Conservation (phyloP, 2,329 filamentous ascomycete genomes). For the Penicillium sp. region DNA sequence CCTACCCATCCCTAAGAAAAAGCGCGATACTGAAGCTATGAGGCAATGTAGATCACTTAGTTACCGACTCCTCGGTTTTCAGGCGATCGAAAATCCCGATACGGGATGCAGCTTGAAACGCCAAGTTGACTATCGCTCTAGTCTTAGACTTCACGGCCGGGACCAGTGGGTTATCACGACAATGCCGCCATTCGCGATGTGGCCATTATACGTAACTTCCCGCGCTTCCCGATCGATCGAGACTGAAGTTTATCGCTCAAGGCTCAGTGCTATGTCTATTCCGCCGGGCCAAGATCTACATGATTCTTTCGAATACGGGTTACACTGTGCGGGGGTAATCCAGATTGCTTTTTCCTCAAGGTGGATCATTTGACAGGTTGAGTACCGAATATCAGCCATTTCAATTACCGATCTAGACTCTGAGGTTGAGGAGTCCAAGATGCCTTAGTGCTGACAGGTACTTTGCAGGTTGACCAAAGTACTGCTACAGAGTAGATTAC, state of each 20-base stretch:
- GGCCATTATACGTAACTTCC: slow-evolving; percentile 15
- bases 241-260: slow-evolving; percentile 15
- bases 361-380: not conserved
- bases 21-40: not conserved
- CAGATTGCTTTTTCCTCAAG: not conserved
- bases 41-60: slow-evolving; percentile 8
- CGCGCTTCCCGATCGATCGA: slow-evolving; percentile 21
- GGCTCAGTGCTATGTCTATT: not conserved
- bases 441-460: not conserved
- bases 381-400: not conserved
- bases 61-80: slow-evolving; percentile 9
- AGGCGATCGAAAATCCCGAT: not conserved
- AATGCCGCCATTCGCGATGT: slow-evolving; percentile 13
- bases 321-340: not conserved
- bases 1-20: not conserved
- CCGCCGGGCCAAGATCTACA: not conserved
- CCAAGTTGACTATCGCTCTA: not conserved
- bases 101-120: not conserved
- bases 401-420: not conserved
- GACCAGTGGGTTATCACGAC: not conserved
- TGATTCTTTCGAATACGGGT: not conserved
- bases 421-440: not conserved
- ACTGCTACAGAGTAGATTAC: not conserved
- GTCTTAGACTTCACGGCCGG: not conserved
- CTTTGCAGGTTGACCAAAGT: not conserved